A percentile compares a stretch with the other conserved stretches of the same genome.
Conservation (phyloP, 192 early-diverging fungal species). For the Chytriomyces hyalinus region DNA sequence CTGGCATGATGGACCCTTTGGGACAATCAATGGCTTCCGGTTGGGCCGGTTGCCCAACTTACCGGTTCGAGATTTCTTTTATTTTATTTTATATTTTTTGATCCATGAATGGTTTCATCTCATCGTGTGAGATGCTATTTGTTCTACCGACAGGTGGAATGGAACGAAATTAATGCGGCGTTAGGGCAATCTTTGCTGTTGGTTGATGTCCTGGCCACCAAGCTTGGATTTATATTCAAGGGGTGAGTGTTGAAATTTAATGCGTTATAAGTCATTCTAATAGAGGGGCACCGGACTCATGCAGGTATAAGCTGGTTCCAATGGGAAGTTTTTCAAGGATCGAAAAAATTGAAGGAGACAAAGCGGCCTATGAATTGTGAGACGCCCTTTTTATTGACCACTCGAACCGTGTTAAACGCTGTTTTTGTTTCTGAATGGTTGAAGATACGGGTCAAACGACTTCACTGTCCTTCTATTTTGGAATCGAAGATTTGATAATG, state of each 20-base stretch:
- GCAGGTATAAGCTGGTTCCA: slow-evolving; percentile 80
- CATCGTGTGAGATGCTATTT: neutral
- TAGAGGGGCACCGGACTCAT: neutral
- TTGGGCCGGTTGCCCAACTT: slow-evolving; percentile 79
- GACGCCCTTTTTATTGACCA: slow-evolving; percentile 21
- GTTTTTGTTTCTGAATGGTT: slow-evolving; percentile 2
- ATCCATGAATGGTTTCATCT: neutral
- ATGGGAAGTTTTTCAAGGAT: slow-evolving; percentile 92
- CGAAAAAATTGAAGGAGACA: slow-evolving; percentile 80
- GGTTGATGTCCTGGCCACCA: slow-evolving; percentile 84
- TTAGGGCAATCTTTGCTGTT: slow-evolving; percentile 90
- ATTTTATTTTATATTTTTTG: slow-evolving; percentile 1
- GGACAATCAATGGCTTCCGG: slow-evolving; percentile 93
- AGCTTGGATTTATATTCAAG: slow-evolving; percentile 81
- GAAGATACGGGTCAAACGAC: slow-evolving; percentile 82
- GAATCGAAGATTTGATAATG: slow-evolving; percentile 85
- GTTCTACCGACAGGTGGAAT: slow-evolving; percentile 70
- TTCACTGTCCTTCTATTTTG: slow-evolving; percentile 80
- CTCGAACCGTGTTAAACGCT: slow-evolving; percentile 4
- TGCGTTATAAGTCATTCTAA: neutral
- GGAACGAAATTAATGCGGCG: slow-evolving; percentile 96
- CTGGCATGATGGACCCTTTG: slow-evolving; percentile 81
- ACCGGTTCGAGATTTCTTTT: slow-evolving; percentile 48
- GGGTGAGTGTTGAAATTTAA: slow-evolving; percentile 45
- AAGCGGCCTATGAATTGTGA: slow-evolving; percentile 79